Conservation (phyloP, 352 stramenopile genomes). For the Globisporangium iwayamae region DNA sequence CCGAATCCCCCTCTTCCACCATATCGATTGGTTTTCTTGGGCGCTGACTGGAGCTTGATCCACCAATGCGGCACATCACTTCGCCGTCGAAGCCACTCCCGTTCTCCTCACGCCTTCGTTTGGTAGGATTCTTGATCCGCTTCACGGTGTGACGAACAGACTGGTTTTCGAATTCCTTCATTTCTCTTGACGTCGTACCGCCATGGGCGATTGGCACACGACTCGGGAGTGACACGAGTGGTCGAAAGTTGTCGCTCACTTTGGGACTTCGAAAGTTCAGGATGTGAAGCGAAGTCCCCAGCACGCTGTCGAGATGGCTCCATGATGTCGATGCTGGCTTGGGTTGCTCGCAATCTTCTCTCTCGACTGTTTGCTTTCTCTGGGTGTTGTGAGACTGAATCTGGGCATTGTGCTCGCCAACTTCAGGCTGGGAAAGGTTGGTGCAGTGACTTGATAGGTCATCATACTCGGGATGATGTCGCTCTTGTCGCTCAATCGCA, state of each 20-base stretch:
- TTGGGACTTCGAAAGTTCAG: constrained; percentile 78
- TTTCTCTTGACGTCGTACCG: constrained; percentile 16
- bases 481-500: constrained; percentile 4
- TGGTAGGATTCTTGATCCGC: constrained; percentile 48
- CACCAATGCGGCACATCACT: constrained; percentile 50
- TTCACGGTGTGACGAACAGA: constrained; percentile 36
- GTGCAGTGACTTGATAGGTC: constrained; percentile 12
- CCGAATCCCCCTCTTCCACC: background rate
- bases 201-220: constrained; percentile 5
- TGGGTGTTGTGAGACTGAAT: background rate
- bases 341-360: constrained; percentile 23
- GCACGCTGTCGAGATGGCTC: constrained; percentile 61
- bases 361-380: background rate
- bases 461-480: constrained; percentile 9
- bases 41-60: constrained; percentile 15
- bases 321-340: constrained; percentile 50
- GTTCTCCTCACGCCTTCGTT: constrained; percentile 47
- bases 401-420: background rate
- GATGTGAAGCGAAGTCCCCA: constrained; percentile 66
- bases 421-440: constrained; percentile 8
- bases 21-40: background rate
- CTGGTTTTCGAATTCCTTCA: constrained; percentile 49
- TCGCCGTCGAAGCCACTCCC: constrained; percentile 70
- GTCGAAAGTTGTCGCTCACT: constrained; percentile 74
- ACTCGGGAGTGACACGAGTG: constrained; percentile 29